These are phyloP conservation scores for Xylaria hypoxylon DNA, from an alignment of 2,329 filamentous ascomycete species.

Conservation along the genomic window DNA sequence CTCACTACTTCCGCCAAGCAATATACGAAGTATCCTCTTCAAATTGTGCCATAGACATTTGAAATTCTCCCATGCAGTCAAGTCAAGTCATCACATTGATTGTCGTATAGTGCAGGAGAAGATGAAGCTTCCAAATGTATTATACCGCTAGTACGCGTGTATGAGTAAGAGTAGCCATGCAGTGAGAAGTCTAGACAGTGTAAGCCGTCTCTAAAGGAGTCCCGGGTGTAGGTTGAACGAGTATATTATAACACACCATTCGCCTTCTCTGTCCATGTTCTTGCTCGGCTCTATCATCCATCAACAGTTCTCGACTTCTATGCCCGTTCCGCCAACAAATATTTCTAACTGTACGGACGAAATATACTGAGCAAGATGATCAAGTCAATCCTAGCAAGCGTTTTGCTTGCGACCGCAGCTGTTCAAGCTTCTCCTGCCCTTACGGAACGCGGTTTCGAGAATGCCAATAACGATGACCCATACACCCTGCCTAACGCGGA, in stretches of 20 bases:
- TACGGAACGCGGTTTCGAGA: constrained; percentile 28
- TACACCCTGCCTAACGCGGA: constrained; percentile 26
- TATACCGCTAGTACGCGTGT: constrained; percentile 3
- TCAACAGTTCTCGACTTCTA: constrained; percentile 1
- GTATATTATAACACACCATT: constrained; percentile 25
- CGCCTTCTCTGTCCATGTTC: background rate
- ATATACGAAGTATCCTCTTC: constrained; percentile 30
- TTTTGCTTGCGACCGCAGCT: constrained; percentile 27
- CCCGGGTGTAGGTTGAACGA: background rate
- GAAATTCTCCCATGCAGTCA: constrained; percentile 24
- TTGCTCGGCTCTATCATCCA: constrained; percentile 1
- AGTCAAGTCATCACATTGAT: constrained; percentile 16
- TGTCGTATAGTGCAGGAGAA: background rate
- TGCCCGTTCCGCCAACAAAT: background rate
- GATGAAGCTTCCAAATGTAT: constrained; percentile 20
- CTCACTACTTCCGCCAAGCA: constrained; percentile 13
- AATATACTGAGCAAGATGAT: constrained; percentile 19
- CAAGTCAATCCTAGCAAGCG: constrained; percentile 23
- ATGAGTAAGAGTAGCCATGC: constrained; percentile 11
- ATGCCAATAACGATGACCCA: constrained; percentile 20
- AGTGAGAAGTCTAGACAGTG: background rate
- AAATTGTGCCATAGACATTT: constrained; percentile 14
- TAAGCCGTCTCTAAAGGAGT: background rate
- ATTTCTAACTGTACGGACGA: background rate
- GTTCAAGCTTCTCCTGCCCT: constrained; percentile 32